These are phyloP conservation scores for Alternaria ethzedia DNA, from an alignment of 2,329 filamentous ascomycete species.

Conservation along the genomic window DNA sequence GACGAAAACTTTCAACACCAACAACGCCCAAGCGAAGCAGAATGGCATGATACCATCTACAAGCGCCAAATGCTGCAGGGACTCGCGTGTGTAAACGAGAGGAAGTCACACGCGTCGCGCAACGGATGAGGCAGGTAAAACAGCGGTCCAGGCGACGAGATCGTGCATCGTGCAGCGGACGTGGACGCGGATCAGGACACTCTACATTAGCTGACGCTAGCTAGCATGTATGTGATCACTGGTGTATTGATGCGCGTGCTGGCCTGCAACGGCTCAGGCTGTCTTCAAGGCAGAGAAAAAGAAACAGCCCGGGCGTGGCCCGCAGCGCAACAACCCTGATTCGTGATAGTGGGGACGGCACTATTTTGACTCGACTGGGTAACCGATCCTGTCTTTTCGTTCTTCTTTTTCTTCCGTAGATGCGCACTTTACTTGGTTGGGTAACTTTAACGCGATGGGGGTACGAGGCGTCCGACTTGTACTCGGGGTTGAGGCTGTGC, in stretches of 20 bases:
- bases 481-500: slow-evolving; percentile 12
- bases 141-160: neutral
- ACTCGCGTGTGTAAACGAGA: neutral
- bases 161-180: slow-evolving; percentile 2
- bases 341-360: neutral
- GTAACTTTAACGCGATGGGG: neutral
- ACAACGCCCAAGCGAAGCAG: neutral
- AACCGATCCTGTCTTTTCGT: neutral
- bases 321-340: neutral
- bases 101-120: neutral
- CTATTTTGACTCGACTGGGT: neutral
- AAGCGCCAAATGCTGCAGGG: neutral
- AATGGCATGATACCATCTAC: neutral
- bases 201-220: neutral
- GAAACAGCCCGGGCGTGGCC: neutral
- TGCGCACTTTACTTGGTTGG: neutral
- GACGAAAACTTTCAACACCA: neutral
- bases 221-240: neutral
- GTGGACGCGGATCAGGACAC: neutral
- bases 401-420: neutral
- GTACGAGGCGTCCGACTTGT: slow-evolving; percentile 5
- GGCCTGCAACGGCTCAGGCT: slow-evolving; percentile 10
- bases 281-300: slow-evolving; percentile 10
- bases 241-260: neutral
- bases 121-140: slow-evolving; percentile 4